Base-by-base conservation (phyloP, 2,329 filamentous ascomycete genomes). In the Juglanconis oblonga region DNA sequence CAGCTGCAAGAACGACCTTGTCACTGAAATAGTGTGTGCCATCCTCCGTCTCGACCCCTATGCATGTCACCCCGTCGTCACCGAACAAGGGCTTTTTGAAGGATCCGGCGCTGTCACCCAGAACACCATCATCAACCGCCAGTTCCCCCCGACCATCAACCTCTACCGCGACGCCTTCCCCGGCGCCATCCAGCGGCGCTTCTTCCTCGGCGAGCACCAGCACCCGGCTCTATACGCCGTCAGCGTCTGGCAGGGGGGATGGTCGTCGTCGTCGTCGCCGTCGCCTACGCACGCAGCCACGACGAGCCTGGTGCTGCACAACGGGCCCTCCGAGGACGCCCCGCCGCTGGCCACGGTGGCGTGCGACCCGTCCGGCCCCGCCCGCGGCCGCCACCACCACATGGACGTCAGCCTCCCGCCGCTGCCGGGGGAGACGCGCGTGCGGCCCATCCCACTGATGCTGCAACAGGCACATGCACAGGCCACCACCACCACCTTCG, bases 131-230 rank as follows among this genome's bases (percentile, higher is more conserved):
- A 36, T 65, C 38, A 61, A 63, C 31, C 67, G 66, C 49, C 71
- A 68, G 57, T 74, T 74, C 65, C 73, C 73, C 7, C 65, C 63
- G 0, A n/a, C 59, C 1, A 71, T 74, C 64, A 70, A 67, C 65
- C 61, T 75, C 56, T 74, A 75, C 66, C 59, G 58, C 38, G 60
- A 66, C 47, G 64, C 54, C 36, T 59, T 62, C 35, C 47, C 55
- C 4, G 53, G 57, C 38, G 54, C 35, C 32, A 40, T 40, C 31
- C 52, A 7, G 36, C 64, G 65, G 4, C 45, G 52, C 35, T 71
- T 61, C 62, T 60, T 60, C 29, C 62, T 76, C 5, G 74, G 72
- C 64, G 67, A 68, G 62, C 67, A 70, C 61, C 68, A 72, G 60
- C 47, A 64, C 29, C n/a, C 64, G 11, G 72, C 72, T 0, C 61